Conservation (phyloP, 495 filamentous ascomycete species). For the Delitschia confertaspora region DNA sequence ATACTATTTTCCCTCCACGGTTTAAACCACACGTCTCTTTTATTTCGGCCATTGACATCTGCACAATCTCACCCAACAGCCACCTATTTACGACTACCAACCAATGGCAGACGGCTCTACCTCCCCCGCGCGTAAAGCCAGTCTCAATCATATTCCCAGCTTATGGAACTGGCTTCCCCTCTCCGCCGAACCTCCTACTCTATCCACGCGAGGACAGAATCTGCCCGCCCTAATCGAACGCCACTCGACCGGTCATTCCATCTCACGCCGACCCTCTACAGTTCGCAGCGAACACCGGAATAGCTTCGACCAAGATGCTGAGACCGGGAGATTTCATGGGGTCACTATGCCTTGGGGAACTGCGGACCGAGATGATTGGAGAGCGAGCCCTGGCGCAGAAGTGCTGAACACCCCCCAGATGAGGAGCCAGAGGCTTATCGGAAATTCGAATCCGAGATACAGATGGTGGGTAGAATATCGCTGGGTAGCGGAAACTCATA, state of each 20-base stretch:
- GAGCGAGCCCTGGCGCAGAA: slow-evolving; percentile 33
- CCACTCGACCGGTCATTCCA: slow-evolving; percentile 1
- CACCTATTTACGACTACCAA: too few species aligned
- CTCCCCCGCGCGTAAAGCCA: slow-evolving; percentile 1
- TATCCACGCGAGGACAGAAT: slow-evolving; percentile 33
- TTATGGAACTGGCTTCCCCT: slow-evolving; percentile 34
- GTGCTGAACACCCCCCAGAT: slow-evolving; percentile 59
- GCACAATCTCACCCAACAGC: too few species aligned
- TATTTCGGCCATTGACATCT: too few species aligned
- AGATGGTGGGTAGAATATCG: slow-evolving; percentile 47
- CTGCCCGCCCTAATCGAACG: slow-evolving; percentile 26
- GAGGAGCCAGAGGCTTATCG: slow-evolving; percentile 69
- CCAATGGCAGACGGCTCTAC: slow-evolving; percentile 5
- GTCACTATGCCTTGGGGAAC: slow-evolving; percentile 12
- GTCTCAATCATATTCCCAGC: slow-evolving; percentile 26
- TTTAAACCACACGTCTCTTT: too few species aligned
- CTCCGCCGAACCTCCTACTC: slow-evolving; percentile 16
- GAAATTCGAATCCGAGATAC: slow-evolving; percentile 66
- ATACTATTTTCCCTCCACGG: too few species aligned
- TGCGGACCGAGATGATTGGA: slow-evolving; percentile 22
- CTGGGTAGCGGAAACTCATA: background rate
- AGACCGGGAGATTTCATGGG: slow-evolving; percentile 13
- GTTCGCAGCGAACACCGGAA: slow-evolving; percentile 14
- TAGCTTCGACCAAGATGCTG: slow-evolving; percentile 21
- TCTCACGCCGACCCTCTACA: slow-evolving; percentile 10